phyloP scores from a whole-genome alignment of 495 filamentous ascomycete genomes.

The Annulohypoxylon nitens region DNA sequence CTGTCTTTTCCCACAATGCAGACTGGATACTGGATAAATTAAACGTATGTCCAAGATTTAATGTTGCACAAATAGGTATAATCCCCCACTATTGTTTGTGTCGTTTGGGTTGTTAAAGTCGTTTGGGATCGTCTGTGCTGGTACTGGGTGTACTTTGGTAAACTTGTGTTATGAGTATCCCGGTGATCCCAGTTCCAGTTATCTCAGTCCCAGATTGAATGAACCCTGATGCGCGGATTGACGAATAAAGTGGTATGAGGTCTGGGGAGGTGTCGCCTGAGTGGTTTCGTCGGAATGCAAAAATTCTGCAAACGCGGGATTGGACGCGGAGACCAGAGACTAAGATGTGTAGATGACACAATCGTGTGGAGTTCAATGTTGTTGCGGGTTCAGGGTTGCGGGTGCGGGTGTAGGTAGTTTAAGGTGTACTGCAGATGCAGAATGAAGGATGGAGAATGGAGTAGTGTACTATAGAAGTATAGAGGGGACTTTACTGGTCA shows the following conservation, averaged over 20 bases:
- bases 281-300: constrained; percentile 40
- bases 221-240: constrained; percentile 38
- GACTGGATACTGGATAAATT: constrained; percentile 21
- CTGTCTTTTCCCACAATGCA: constrained; percentile 20
- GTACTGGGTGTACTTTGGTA: constrained; percentile 14
- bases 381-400: constrained; percentile 27
- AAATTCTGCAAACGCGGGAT: constrained; percentile 46
- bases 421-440: constrained; percentile 44
- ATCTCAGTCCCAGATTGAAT: constrained; percentile 14
- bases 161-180: constrained; percentile 11
- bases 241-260: constrained; percentile 30
- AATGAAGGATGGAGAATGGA: constrained; percentile 12
- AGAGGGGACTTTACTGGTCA: not conserved
- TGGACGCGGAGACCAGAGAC: constrained; percentile 40
- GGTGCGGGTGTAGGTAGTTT: not conserved
- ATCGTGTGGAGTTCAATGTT: constrained; percentile 38
- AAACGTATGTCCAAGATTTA: not conserved
- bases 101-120: too few relatives aligned
- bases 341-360: constrained; percentile 45
- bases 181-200: not conserved
- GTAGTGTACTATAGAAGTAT: not conserved
- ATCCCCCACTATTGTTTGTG: constrained; percentile 26
- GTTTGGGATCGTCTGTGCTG: not conserved
- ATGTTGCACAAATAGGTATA: constrained; percentile 31
- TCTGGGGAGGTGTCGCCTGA: constrained; percentile 30